Evolutionary conservation across 1,284 basidiomycete species (phyloP).

Genomic region (Puccinia horiana): DNA sequence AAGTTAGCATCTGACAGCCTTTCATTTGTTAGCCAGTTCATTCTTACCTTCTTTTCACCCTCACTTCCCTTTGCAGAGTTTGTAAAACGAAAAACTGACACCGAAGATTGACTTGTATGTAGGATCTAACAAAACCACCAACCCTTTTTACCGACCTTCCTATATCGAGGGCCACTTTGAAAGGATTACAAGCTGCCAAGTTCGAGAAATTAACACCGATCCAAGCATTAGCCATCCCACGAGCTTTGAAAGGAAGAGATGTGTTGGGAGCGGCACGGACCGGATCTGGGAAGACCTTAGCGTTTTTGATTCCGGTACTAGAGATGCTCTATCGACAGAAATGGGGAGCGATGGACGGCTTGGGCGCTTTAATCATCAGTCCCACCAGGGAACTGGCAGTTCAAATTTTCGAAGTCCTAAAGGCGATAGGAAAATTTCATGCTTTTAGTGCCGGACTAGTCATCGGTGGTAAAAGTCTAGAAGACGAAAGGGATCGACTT

Average conservation of each 20-base stretch:
- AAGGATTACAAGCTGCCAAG: constrained; percentile 79
- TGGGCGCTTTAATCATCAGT: constrained; percentile 90
- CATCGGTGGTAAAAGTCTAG: constrained; percentile 93
- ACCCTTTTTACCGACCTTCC: constrained; percentile 51
- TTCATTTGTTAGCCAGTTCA: constrained; percentile 45
- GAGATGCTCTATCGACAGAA: constrained; percentile 72
- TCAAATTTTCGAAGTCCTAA: constrained; percentile 93
- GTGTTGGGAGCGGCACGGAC: constrained; percentile 77
- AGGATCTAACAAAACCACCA: constrained; percentile 43
- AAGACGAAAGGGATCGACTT: constrained; percentile 85
- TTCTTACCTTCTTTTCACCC: constrained; percentile 1
- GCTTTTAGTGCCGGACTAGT: constrained; percentile 91
- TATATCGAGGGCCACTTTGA: constrained; percentile 54
- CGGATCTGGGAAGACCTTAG: constrained; percentile 79
- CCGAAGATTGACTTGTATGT: neutral
- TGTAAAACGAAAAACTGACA: neutral
- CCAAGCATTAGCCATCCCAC: constrained; percentile 68
- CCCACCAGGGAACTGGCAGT: constrained; percentile 94
- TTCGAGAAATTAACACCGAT: constrained; percentile 86
- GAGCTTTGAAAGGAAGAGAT: constrained; percentile 69
- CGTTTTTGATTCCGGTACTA: constrained; percentile 75
- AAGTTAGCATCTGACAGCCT: constrained; percentile 49
- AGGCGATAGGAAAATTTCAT: constrained; percentile 86
- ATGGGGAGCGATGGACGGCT: constrained; percentile 78
- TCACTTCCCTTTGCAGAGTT: neutral